phyloP scores from a whole-genome alignment of 306 rosid species.

The Sindora glabra region DNA sequence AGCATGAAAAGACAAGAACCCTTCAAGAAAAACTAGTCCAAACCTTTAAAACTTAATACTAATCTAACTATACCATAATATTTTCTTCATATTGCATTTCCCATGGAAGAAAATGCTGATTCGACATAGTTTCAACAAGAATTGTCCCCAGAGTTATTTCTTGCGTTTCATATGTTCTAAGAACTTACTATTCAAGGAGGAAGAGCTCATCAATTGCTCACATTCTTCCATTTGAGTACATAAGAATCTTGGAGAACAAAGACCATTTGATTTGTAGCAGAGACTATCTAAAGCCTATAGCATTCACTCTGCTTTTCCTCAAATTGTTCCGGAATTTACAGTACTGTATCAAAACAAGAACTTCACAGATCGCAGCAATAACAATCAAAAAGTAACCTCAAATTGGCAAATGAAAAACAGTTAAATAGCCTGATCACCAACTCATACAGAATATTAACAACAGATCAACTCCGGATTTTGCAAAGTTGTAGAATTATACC shows the following conservation, averaged over 20 bases:
- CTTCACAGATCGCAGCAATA: not conserved
- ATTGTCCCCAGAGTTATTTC: not conserved
- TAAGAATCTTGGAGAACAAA: not conserved
- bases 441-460: not conserved
- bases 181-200: too few relatives aligned
- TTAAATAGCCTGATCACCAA: not conserved
- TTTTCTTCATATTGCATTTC: conserved; percentile 7
- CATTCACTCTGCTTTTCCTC: not conserved
- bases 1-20: not conserved
- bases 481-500: conserved; percentile 36
- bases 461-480: not conserved
- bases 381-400: not conserved
- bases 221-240: not conserved
- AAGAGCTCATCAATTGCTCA: not conserved
- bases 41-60: conserved; percentile 10
- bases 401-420: not conserved
- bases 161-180: not conserved
- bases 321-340: not conserved
- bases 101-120: conserved; percentile 3
- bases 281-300: not conserved
- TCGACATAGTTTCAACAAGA: not conserved
- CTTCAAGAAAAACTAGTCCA: conserved; percentile 9
- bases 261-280: not conserved
- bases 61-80: not conserved
- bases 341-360: conserved; percentile 2